A percentile compares a stretch with the other conserved stretches of the same genome.
phyloP scores from a whole-genome alignment of 306 rosid genomes.

The Fragaria nilgerrensis region DNA sequence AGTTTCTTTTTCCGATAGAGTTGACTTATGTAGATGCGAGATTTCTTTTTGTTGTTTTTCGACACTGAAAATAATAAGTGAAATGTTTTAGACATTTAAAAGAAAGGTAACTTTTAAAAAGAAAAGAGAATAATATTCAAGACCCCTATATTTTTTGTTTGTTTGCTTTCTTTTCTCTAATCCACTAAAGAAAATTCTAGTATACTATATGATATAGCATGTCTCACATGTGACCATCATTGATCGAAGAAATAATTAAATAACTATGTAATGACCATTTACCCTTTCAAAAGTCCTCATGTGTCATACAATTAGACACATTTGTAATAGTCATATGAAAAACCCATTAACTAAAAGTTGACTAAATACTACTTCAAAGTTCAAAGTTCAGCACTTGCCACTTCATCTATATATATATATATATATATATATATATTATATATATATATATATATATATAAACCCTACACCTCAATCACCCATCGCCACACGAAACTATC shows the following conservation, averaged over 20 bases:
- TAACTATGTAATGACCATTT: too few species aligned
- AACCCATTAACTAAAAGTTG: not conserved
- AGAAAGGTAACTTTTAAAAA: not conserved
- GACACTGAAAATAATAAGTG: not conserved
- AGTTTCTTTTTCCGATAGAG: not conserved
- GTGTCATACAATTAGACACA: too few species aligned
- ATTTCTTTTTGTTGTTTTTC: not conserved
- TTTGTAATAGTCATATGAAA: too few species aligned
- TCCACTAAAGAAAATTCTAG: too few species aligned
- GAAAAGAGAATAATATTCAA: not conserved
- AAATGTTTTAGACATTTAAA: not conserved
- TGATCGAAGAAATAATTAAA: too few species aligned
- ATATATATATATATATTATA: conserved; percentile 21
- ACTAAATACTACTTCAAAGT: not conserved
- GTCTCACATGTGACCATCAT: too few species aligned
- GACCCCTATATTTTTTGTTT: not conserved
- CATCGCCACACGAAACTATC: conserved; percentile 15
- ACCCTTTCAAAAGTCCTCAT: too few species aligned
- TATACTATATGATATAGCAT: too few species aligned
- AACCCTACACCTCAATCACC: not conserved
- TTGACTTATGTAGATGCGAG: not conserved
- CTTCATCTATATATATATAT: conserved; percentile 9
- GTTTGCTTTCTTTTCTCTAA: not conserved
- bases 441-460: conserved; percentile 11
- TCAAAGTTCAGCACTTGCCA: not conserved